These are phyloP conservation scores for Lyophyllum atratum DNA, from an alignment of 768 basidiomycete genomes.

Conservation along the genomic window DNA sequence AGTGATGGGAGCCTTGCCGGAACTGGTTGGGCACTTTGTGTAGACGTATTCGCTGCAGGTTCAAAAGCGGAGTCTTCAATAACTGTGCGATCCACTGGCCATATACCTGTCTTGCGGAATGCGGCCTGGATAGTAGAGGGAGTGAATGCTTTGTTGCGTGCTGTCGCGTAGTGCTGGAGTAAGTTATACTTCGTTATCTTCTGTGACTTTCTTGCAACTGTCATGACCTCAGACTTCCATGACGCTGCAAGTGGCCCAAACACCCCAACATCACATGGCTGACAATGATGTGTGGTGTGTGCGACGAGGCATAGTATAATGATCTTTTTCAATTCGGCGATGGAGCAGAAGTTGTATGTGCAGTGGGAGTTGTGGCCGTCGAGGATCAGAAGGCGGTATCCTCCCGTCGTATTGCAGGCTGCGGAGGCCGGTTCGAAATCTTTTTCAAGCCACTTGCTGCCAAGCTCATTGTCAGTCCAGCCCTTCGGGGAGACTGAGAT, in stretches of 20 bases:
- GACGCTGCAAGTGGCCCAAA: slow-evolving; percentile 34
- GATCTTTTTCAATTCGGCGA: slow-evolving; percentile 27
- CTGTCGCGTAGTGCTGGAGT: slow-evolving; percentile 23
- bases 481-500: slow-evolving; percentile 36
- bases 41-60: slow-evolving; percentile 27
- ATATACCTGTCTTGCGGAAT: slow-evolving; percentile 32
- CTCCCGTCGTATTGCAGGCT: slow-evolving; percentile 13
- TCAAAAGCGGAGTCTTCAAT: slow-evolving; percentile 22
- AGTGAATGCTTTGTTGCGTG: slow-evolving; percentile 24
- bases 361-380: slow-evolving; percentile 41
- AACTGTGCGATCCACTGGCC: slow-evolving; percentile 24
- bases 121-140: slow-evolving; percentile 27
- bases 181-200: slow-evolving; percentile 31
- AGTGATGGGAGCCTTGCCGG: slow-evolving; percentile 1
- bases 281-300: slow-evolving; percentile 38
- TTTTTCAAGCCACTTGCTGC: slow-evolving; percentile 31
- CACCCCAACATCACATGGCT: slow-evolving; percentile 37
- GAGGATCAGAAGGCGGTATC: slow-evolving; percentile 32
- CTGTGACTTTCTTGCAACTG: slow-evolving; percentile 8
- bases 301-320: slow-evolving; percentile 36
- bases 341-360: slow-evolving; percentile 31
- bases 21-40: slow-evolving; percentile 25
- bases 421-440: slow-evolving; percentile 32
- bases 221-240: slow-evolving; percentile 31
- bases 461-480: slow-evolving; percentile 41